Percentiles rank a stretch among this genome's conserved stretches.
phyloP scores from a whole-genome alignment of 2,329 filamentous ascomycete genomes.

The Moelleriella libera region DNA sequence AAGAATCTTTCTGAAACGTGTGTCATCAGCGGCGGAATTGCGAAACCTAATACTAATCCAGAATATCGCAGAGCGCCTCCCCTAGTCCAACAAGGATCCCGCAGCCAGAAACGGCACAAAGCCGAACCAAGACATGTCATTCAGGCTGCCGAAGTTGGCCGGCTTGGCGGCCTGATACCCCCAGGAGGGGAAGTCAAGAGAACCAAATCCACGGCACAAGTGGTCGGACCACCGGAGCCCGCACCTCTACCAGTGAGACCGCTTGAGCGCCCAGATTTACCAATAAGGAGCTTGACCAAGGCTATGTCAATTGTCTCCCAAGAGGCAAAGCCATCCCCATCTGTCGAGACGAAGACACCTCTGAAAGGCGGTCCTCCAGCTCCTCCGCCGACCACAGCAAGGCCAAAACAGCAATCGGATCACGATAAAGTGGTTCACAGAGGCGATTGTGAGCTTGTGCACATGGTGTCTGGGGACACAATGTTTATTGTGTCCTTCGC shows the following conservation, averaged over 20 bases:
- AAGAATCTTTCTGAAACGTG: conserved; percentile 5
- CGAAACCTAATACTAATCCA: background rate
- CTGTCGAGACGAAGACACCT: too few species aligned
- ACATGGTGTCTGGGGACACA: background rate
- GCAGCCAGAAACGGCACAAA: background rate
- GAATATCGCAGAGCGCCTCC: conserved; percentile 6
- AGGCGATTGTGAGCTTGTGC: conserved; percentile 7
- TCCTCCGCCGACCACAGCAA: background rate
- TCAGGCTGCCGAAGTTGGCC: background rate
- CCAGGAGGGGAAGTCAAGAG: background rate
- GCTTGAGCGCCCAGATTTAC: too few species aligned
- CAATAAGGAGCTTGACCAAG: too few species aligned
- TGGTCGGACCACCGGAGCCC: too few species aligned
- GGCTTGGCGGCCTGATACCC: conserved; percentile 2
- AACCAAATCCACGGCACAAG: too few species aligned
- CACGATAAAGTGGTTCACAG: conserved; percentile 7
- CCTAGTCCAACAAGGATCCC: background rate
- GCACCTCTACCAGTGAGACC: too few species aligned
- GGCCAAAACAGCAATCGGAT: background rate
- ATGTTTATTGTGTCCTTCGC: conserved; percentile 5
- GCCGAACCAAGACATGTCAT: background rate
- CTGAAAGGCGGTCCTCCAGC: too few species aligned
- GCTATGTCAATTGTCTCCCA: too few species aligned
- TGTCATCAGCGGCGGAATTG: background rate
- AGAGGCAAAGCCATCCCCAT: too few species aligned